These are phyloP conservation scores for Clonostachys sp. DNA, from an alignment of 2,329 filamentous ascomycete genomes.

Conservation along the genomic window DNA sequence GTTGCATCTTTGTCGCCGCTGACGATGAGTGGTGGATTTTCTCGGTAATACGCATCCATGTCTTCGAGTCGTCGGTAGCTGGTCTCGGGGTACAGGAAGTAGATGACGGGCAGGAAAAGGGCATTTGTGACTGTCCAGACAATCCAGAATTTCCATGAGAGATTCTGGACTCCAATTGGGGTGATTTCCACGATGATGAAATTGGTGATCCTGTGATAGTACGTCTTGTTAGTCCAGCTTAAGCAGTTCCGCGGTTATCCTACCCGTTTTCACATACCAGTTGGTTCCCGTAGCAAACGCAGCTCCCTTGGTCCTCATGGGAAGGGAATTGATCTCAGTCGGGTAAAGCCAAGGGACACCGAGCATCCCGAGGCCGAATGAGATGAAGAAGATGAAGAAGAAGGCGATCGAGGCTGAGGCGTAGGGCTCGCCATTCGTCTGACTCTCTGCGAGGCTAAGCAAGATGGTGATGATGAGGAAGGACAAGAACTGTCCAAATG, in stretches of 20 bases:
- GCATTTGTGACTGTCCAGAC: constrained; percentile 45
- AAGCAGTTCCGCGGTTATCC: too few species aligned
- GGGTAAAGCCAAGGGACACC: background rate
- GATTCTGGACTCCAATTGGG: constrained; percentile 28
- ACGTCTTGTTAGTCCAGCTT: background rate
- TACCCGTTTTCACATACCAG: constrained; percentile 1
- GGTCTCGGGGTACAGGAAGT: constrained; percentile 38
- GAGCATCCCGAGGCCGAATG: constrained; percentile 4
- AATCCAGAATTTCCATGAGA: constrained; percentile 47
- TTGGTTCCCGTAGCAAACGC: constrained; percentile 4
- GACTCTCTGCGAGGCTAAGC: background rate
- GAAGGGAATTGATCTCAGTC: constrained; percentile 3
- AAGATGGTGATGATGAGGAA: too few species aligned
- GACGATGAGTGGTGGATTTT: too few species aligned
- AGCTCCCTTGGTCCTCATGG: constrained; percentile 4
- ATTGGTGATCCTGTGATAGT: constrained; percentile 3
- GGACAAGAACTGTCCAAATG: background rate
- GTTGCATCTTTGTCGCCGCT: too few species aligned
- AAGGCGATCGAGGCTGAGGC: background rate
- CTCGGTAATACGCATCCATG: too few species aligned
- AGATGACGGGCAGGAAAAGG: constrained; percentile 38
- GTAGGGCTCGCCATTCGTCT: background rate
- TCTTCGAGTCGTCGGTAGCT: background rate
- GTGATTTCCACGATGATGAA: constrained; percentile 24
- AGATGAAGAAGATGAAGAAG: constrained; percentile 2